Evolutionary conservation across 2,329 filamentous ascomycete genomes (phyloP).

Genomic region (Karstenula rhodostoma): DNA sequence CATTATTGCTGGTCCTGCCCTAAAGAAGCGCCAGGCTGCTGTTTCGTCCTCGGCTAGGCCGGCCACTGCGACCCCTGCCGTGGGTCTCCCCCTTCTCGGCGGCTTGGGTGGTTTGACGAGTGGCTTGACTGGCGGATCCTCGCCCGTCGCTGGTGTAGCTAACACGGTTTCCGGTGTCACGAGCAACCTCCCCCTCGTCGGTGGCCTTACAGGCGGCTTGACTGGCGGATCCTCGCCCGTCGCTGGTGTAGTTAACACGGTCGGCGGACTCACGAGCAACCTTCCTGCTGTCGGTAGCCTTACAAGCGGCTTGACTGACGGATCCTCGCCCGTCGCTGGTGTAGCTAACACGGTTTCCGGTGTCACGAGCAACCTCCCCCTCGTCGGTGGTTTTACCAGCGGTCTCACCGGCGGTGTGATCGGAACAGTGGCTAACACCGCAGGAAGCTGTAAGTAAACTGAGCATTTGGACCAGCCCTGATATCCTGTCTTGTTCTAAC

Average conservation of each 20-base stretch:
- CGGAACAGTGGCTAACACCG: constrained; percentile 12
- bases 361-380: background rate
- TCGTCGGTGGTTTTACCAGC: background rate
- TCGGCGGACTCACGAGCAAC: constrained; percentile 7
- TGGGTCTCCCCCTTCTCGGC: background rate
- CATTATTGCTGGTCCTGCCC: background rate
- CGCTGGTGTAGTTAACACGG: background rate
- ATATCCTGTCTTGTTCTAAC: background rate
- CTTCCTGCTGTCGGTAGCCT: background rate
- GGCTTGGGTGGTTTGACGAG: background rate
- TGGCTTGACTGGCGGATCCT: constrained; percentile 1
- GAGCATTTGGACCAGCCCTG: background rate
- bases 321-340: too few species aligned
- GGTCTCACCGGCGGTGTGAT: constrained; percentile 4
- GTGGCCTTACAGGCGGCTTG: constrained; percentile 1
- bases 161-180: constrained; percentile 3
- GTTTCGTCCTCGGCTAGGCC: background rate
- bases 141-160: background rate
- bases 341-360: too few species aligned
- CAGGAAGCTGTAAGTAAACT: constrained; percentile 16
- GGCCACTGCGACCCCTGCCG: background rate
- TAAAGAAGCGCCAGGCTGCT: constrained; percentile 13
- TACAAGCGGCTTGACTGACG: background rate
- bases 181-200: background rate
- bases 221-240: background rate